Base-by-base conservation (phyloP, 2,329 filamentous ascomycete species). In the Pseudogymnoascus sp. region DNA sequence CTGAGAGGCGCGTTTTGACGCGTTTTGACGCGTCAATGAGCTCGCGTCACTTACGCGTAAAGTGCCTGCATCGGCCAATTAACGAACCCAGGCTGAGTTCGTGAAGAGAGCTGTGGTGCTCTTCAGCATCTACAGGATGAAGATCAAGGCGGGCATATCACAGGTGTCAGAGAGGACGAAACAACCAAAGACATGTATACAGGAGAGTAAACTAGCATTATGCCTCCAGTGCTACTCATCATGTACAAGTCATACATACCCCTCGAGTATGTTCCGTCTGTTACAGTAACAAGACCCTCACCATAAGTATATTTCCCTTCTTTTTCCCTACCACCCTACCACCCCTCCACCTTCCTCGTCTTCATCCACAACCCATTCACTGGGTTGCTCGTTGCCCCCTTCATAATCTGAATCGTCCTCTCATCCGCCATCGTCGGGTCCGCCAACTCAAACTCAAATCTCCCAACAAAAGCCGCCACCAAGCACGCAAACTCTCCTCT, bases 401-500 rank as follows among this genome's bases (percentile, higher is more conserved):
- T 80, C 71, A 84, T 84, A 63, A 95, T 83, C 52, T 81, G 72
- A 52, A 92, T 70, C 65, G 87, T 83, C 48, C 76, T 76, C 73
- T 89, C 82, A 67, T 88, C 85, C 69, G 84, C 74, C 70, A 57
- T 37, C 55, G 7, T 13, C 33, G 55, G 33, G 23, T 35, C 30
- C 33, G 55, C 55, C 45, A 85, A 69, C 65, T 74, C 74, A 70
- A 86, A 84, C 68, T 84, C 80, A 71, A 95, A 95, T 35, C 82
- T 79, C 0, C 90, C 90, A 3, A 92, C 80, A 79, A 88, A 84
- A 7, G 82, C 80, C 19, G 90, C 91, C 52, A 96, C 70, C 63
- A 96, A 74, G 69, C 88, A 92, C 7, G 89, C 90, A 72, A 96
- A 89, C 76, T 96, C 92, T 0, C 86, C 83, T 70, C 84, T 86